Evolutionary conservation across 129 eudicot genomes (phyloP), one percentile per base, ranked within the genome.

Genomic region (Logfia minima): DNA sequence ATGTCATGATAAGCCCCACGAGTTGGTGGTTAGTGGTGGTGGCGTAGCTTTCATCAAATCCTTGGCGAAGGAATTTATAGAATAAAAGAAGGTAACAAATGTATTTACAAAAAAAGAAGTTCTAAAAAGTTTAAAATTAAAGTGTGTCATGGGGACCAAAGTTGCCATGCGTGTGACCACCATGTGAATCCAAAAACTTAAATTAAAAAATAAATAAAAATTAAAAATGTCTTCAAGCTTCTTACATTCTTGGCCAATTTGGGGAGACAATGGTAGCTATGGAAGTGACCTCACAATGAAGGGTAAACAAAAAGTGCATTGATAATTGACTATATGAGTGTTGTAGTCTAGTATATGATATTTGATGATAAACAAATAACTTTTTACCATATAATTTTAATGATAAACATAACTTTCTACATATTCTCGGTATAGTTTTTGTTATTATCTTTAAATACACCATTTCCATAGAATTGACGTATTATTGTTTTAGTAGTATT

Each of bases 151-250:
- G 63, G 80, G 84, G 84, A 81, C 84, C 84, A 75, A 75, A 68
- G 65, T 68, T 41, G 75, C 71, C 84, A 81, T 81, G 84, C 84
- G 80, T 81, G 84, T 68, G 84, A 81, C 52, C 76, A 68, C 79
- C 53, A 70, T 70, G 71, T 71, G 77, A 19, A 55, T 79, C 71
- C 83, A 79, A 43, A 26, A 56, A 79, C 22, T 45, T 55, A 66
- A 71, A 6, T 62, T 45, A 79, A 71, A 73, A 67, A 43, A 52
- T 43, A 74, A 55, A 80, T 66, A 74, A 80, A 66, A 62, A 61
- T 22, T 11, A 62, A 11, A 62, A 16, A 24, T 24, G 19, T 75
- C 18, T 28, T 23, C 48, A 41, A 62, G 61, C 45, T 75, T 62
- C 41, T 22, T 24, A 71, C 9, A 24, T 71, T 26, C 64, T 14